Conservation (phyloP, 2,329 filamentous ascomycete genomes). For the Neopestalotiopsis sp. region DNA sequence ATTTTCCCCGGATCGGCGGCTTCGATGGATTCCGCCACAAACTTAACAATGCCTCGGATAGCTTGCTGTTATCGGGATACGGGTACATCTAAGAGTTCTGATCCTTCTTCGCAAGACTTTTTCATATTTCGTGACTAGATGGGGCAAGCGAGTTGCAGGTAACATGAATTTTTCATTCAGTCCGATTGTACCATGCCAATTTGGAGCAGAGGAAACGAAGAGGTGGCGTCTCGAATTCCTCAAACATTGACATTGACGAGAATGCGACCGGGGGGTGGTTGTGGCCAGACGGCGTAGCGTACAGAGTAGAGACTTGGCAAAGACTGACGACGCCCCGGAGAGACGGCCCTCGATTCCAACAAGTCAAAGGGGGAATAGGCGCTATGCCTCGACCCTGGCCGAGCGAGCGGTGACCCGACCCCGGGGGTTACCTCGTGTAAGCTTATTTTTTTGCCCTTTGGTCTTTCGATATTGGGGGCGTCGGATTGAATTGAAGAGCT, state of each 20-base stretch:
- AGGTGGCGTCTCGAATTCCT: background rate
- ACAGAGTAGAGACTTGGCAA: no score
- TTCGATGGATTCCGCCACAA: constrained; percentile 6
- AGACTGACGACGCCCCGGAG: no score
- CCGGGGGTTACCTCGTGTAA: background rate
- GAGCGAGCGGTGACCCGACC: background rate
- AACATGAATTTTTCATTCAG: no score
- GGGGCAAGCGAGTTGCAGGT: no score
- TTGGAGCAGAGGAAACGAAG: background rate
- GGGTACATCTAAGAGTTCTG: background rate
- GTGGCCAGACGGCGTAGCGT: no score
- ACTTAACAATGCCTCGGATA: background rate
- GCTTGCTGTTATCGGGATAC: background rate
- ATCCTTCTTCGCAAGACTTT: no score
- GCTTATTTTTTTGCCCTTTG: background rate
- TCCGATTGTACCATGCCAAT: no score
- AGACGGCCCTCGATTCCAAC: background rate
- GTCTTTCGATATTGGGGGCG: background rate
- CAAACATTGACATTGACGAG: background rate
- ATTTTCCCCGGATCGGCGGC: constrained; percentile 17
- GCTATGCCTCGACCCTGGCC: no score
- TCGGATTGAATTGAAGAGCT: background rate
- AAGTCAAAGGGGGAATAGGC: background rate
- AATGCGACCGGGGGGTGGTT: no score
- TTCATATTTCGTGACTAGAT: no score